Percentiles rank a stretch among this genome's conserved stretches.
These are phyloP conservation scores for Adansonia digitata DNA, from an alignment of 345 rosid genomes.

Conservation along the genomic window DNA sequence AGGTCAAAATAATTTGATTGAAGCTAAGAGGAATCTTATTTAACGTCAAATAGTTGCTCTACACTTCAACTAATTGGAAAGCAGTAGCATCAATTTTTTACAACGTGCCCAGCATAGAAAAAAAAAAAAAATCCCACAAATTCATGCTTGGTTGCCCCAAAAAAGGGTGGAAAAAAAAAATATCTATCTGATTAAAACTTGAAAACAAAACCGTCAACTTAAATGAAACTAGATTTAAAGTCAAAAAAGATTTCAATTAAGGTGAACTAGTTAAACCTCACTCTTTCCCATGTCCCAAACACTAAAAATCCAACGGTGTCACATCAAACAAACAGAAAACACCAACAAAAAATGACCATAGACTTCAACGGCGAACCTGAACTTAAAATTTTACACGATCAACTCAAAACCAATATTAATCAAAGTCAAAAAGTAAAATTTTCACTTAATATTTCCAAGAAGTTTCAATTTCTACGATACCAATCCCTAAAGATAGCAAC, in stretches of 20 bases:
- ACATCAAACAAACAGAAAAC: not conserved
- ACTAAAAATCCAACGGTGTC: not conserved
- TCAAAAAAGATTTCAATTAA: not conserved
- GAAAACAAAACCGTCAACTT: not conserved
- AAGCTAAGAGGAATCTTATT: not conserved
- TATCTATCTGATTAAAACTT: not conserved
- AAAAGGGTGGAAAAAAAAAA: not conserved
- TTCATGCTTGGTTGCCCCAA: not conserved
- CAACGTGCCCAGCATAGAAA: not conserved
- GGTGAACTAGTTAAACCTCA: not conserved
- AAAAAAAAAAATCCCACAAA: not conserved
- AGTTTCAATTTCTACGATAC: not conserved
- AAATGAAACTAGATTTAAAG: not conserved
- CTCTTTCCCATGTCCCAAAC: slow-evolving; percentile 1
- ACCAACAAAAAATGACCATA: not conserved
- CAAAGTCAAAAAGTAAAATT: not conserved
- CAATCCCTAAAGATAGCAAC: not conserved
- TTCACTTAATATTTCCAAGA: not conserved
- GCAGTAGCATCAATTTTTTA: not conserved
- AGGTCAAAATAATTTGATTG: not conserved
- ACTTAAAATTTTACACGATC: not conserved
- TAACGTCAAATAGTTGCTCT: not conserved
- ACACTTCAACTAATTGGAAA: not conserved
- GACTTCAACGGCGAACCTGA: not conserved
- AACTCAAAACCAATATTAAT: not conserved